Base-by-base conservation (phyloP, 495 filamentous ascomycete species). In the Daldinia caldariorum region DNA sequence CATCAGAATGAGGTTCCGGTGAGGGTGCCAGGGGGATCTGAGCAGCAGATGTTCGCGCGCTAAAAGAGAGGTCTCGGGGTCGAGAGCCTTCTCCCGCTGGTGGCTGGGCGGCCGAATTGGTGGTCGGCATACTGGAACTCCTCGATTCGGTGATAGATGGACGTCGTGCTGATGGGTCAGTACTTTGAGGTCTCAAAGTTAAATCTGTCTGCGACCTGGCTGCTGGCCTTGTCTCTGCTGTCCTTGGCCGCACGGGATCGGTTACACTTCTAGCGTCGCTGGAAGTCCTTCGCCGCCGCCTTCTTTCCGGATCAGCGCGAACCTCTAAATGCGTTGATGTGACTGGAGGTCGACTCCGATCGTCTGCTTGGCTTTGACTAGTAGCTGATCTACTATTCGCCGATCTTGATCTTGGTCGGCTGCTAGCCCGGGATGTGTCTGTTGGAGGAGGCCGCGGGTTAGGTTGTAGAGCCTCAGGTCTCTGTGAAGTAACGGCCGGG, bases 121-220 rank as follows among this genome's bases (percentile, higher is more conserved):
- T 35, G 7, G 56, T 35, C 1, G 80, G 78, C 47, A 79, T 76
- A 63, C 79, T 82, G 8, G 78, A 57, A 55, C 78, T 81, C 47
- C 80, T 71, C 6, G 59, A 69, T 58, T 89, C 86, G 0, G 82
- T 83, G 45, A 79, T 66, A 5, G 73, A 71, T 9, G 74, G 59
- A 18, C 74, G 72, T 16, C 71, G 74, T 32, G 63, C 67, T 9
- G 67, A 53, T 54, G 77, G 50, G 6, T 76, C 76, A n/a, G 76
- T 70, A 12, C 78, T 77, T 12, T 78, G 81, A 18, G 84, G 75
- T 63, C 82, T 74, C 16, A 83, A 72, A n/a, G 78, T 80, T 1
- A 91, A 77, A 68, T 92, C 90, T 8, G 87, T 89, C 53, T 85
- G 82, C 39, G 89, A 90, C 32, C 84, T 81, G 13, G 83, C 77